Base-by-base conservation (phyloP, 2,329 filamentous ascomycete species). In the Cryphonectria japonica region DNA sequence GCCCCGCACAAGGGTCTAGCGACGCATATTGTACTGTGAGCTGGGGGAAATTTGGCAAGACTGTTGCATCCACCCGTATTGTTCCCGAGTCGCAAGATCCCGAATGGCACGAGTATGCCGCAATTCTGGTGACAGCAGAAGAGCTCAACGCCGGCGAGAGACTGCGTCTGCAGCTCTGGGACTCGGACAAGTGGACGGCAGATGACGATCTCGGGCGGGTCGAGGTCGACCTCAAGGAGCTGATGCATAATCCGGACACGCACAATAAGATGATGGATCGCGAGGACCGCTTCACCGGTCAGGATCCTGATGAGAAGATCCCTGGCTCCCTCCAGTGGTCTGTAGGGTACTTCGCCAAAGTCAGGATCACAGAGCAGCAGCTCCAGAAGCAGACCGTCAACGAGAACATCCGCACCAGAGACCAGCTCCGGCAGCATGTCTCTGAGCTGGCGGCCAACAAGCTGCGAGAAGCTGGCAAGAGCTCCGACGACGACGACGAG, bases 1-100 rank as follows among this genome's bases (percentile, higher is more conserved):
- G 88, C 0, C 83, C 89, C 1, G 78, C 90, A 70, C 85, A 88
- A 37, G 91, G 90, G 11, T 88, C 88, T 7, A 89, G 91, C 13
- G 92, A 94, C 78, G 85, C 89, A 0, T 94, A 94, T 74, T 87
- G 93, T 22, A 90, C 89, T 1, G 89, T 93, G 9, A 91, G 89
- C 1, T 94, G 92, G 91, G 91, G 91, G 32, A 94, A 94, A 77
- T 93, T 93, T 77, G 91, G 91, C 67, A 92, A 92, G 76, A 88
- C 88, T 65, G 83, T 91, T 71, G 91, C 82, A 77, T 91, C 85
- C 67, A 93, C 91, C 0, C 86, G 92, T 65, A 86, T 94, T 59
- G 84, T 93, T 32, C 79, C 85, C 54, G 84, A 85, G 0, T 89
- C 93, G 63, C 90, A 92, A 83, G 83, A 91, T 41, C 92, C 92